Conservation (phyloP, 2,329 filamentous ascomycete species). For the Trichoderma afroharzianum region DNA sequence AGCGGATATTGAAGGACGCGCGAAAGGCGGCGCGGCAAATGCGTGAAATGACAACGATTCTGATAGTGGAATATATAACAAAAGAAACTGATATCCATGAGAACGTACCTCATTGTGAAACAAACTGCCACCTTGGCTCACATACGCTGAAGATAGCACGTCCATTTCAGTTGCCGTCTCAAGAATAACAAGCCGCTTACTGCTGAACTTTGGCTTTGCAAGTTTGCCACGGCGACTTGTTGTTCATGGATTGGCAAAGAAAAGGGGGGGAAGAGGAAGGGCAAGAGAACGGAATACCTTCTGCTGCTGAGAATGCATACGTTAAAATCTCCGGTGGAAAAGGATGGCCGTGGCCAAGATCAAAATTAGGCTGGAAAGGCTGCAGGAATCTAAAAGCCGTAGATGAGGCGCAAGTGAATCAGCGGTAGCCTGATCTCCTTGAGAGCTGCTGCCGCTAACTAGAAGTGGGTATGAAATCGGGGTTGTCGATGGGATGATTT, state of each 20-base stretch:
- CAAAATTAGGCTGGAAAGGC: neutral
- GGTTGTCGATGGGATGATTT: neutral
- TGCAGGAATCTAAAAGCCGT: neutral
- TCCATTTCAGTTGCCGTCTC: neutral
- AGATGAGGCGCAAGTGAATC: neutral
- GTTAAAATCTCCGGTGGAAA: constrained; percentile 20
- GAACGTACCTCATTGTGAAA: constrained; percentile 3
- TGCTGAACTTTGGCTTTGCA: neutral
- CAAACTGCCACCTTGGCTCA: neutral
- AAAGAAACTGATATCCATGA: neutral
- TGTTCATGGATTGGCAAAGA: neutral
- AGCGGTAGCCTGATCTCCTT: neutral
- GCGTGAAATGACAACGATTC: neutral
- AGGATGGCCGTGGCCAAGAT: neutral
- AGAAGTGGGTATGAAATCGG: neutral
- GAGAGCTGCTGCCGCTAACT: neutral
- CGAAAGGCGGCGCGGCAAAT: neutral
- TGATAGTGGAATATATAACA: neutral
- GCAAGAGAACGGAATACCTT: constrained; percentile 24
- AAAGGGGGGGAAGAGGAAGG: neutral
- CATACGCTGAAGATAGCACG: neutral
- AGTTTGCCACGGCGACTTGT: neutral
- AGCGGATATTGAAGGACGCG: neutral
- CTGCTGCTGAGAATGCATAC: constrained; percentile 33
- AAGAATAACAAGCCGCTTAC: neutral